Base-by-base conservation (phyloP, 345 rosid species). In the Gossypium longicalyx region DNA sequence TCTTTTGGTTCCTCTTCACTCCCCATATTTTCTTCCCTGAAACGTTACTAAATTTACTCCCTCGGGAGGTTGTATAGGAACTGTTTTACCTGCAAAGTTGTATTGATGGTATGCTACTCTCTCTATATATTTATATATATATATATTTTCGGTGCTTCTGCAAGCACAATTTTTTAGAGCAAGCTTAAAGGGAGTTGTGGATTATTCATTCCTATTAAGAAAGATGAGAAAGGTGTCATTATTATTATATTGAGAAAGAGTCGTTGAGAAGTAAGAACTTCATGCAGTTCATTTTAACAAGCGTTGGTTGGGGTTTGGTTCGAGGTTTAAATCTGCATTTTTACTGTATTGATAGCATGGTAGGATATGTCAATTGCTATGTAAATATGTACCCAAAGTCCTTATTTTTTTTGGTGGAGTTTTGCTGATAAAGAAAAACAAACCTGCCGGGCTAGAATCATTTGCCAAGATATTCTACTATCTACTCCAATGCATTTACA, bases 61-160 rank as follows among this genome's bases (percentile, higher is more conserved):
- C 41, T 34, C 1, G 41, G 41, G 41, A 34, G 41, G 41, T 5
- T 34, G 41, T 34, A 34, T 34, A 34, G 41, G 41, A 34, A 34
- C 41, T 34, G 41, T 34, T 54, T 54, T 74, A 59, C 20, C 72
- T 41, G 68, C 69, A 69, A 74, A 67, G 70, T 53, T 60, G 81
- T 34, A 27, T 9, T 16, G 45, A 48, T 12, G 4, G 76, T 1
- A 27, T 53, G 72, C 72, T 62, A 17, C 23, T 22, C 10, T 72
- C 63, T 82, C 73, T 87, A 86, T 87, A 87, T 73, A 79, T 60
- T 13, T 69, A 4, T 73, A 69, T 83, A 81, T 87, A 81, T 87
- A 87, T 73, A 80, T 73, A 79, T 60, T 16, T 69, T 27, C 12
- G 13, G 15, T 74, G 62, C 41, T 34, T 10, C 19, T 61, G 66